Evolutionary conservation across 306 rosid species (phyloP), one percentile per base, ranked within the genome.

Genomic region (Begonia peltatifolia): DNA sequence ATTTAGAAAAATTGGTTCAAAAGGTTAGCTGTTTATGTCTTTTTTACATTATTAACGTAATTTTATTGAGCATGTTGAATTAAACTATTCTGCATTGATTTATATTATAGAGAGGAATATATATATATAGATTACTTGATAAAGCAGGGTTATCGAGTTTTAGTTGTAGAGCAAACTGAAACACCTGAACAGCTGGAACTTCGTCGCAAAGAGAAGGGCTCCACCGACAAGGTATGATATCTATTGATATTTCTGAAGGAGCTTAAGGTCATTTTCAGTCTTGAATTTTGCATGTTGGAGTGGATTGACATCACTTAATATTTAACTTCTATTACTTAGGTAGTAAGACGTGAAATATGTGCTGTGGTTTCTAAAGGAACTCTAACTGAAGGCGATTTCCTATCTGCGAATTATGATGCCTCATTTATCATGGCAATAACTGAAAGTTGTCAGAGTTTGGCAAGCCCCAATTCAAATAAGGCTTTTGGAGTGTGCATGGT

Each of bases 141-240:
- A 49, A 63, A 38, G 67, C 86, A 86, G 99, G 99, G 88, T 54
- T 86, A 79, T 68, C 78, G 94, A 60, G 88, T 90, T 71, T 94
- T 90, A 69, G 99, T 90, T 56, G 76, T 86, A 43, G 99, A 90
- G 67, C 95, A 90, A 76, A 90, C 95, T 54, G 99, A 90, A 86
- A 90, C 99, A 64, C 99, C 95, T 53, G 94, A 80, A 54, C 95
- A 90, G 72, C 66, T 90, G 67, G 93, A 83, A 75, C 64, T 76
- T 61, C 88, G 93, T 50, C 87, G 99, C 54, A 90, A 77, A 68
- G 82, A 79, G 80, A 79, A 79, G 57, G 95, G 99, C 59, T 80
- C 86, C 35, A 83, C 79, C 68, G 99, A 90, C 62, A 90, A 90
- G 86, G 99, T 81, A 52, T 46, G 63, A 3, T 47, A 25, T 36